Evolutionary conservation across 148 eudicot species (phyloP).

Genomic region (Fagopyrum tataricum): DNA sequence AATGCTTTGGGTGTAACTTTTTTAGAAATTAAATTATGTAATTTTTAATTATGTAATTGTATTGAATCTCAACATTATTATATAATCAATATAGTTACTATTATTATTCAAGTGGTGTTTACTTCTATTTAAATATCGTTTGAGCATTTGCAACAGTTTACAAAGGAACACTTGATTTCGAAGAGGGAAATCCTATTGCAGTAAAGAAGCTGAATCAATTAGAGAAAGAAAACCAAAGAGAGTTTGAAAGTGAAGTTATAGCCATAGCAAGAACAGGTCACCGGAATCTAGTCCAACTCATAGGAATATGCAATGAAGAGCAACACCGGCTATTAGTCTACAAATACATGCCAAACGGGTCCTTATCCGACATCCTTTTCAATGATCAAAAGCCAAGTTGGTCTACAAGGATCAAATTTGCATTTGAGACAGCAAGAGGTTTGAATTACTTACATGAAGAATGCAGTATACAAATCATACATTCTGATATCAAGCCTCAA

Average conservation of each 20-base stretch:
- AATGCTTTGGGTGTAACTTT: too few species aligned
- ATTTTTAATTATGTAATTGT: too few species aligned
- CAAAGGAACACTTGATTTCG: constrained; percentile 9
- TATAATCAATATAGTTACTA: too few species aligned
- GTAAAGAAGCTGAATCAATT: not conserved
- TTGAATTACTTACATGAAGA: constrained; percentile 48
- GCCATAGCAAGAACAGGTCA: constrained; percentile 40
- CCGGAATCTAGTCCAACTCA: too few species aligned
- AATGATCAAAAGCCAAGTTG: constrained; percentile 29
- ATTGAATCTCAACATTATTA: too few species aligned
- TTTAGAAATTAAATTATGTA: too few species aligned
- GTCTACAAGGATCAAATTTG: constrained; percentile 24
- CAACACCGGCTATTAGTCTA: constrained; percentile 39
- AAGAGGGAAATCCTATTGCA: not conserved
- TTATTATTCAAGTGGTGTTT: too few species aligned
- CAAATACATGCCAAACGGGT: constrained; percentile 41
- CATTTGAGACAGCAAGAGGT: constrained; percentile 33
- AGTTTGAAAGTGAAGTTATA: constrained; percentile 36
- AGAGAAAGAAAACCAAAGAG: constrained; percentile 33
- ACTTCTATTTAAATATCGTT: too few species aligned
- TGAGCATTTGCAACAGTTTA: constrained; percentile 8
- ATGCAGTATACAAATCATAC: constrained; percentile 55
- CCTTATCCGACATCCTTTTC: constrained; percentile 35
- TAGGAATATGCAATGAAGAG: constrained; percentile 47
- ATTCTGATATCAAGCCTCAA: constrained; percentile 67